A percentile compares a stretch with the other conserved stretches of the same genome.
Conservation (phyloP, 2,329 filamentous ascomycete species). For the Pyrenochaeta sp. region DNA sequence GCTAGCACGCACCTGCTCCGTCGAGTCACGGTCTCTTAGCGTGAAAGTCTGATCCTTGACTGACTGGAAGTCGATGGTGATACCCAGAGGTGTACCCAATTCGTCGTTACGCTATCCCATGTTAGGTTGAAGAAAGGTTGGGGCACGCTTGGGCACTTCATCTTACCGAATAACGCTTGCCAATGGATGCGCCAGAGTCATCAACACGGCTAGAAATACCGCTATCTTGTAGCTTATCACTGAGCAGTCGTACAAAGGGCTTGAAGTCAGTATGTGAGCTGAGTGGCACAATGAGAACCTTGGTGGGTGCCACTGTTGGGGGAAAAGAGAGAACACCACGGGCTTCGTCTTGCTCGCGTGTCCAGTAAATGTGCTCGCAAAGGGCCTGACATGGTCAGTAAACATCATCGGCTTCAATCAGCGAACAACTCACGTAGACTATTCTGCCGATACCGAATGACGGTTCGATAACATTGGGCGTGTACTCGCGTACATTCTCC, state of each 20-base stretch:
- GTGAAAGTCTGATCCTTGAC: conserved; percentile 87
- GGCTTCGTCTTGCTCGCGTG: conserved; percentile 81
- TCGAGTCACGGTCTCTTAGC: conserved; percentile 85
- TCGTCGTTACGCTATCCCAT: conserved; percentile 80
- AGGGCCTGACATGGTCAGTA: conserved; percentile 72
- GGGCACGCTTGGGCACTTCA: neutral
- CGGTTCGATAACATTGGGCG: conserved; percentile 94
- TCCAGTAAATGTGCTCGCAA: conserved; percentile 97
- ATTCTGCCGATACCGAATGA: conserved; percentile 98
- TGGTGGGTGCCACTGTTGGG: conserved; percentile 85
- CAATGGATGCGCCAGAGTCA: conserved; percentile 89
- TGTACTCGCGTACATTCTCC: conserved; percentile 89
- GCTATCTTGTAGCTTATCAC: conserved; percentile 76
- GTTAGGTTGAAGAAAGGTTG: conserved; percentile 20
- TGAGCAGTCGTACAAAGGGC: conserved; percentile 77
- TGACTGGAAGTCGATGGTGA: conserved; percentile 96
- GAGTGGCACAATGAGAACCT: conserved; percentile 90
- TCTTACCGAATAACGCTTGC: conserved; percentile 75
- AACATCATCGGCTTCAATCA: neutral
- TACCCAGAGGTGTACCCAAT: conserved; percentile 89
- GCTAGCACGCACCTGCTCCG: conserved; percentile 85
- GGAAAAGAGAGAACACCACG: conserved; percentile 82
- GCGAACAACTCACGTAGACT: conserved; percentile 68
- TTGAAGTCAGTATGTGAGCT: conserved; percentile 83
- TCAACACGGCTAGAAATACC: conserved; percentile 88